These are phyloP conservation scores for Cryptosporidium viatorum DNA, from an alignment of 169 alveolate genomes.

Conservation along the genomic window DNA sequence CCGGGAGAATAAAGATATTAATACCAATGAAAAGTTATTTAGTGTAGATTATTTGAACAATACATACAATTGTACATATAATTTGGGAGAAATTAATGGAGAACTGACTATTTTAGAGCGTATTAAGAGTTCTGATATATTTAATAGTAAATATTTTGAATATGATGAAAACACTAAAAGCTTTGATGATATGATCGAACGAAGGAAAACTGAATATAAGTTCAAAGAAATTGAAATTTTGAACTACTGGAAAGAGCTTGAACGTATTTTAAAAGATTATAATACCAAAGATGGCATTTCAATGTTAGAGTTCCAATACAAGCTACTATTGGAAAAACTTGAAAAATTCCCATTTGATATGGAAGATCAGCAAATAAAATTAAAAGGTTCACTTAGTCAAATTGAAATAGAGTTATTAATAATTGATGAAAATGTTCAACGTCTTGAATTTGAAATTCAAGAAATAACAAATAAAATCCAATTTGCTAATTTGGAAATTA, in stretches of 20 bases:
- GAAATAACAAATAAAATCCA: constrained; percentile 56
- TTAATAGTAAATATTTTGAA: neutral
- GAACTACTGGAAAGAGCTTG: constrained; percentile 17
- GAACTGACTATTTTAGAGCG: constrained; percentile 18
- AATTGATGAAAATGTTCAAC: constrained; percentile 21
- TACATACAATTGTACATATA: constrained; percentile 19
- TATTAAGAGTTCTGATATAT: neutral
- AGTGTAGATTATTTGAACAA: neutral
- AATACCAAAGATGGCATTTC: neutral
- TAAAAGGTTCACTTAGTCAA: constrained; percentile 3
- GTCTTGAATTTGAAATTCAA: constrained; percentile 36
- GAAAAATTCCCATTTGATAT: constrained; percentile 18
- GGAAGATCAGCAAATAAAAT: neutral
- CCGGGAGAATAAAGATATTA: neutral
- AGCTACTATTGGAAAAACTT: constrained; percentile 19
- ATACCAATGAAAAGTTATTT: neutral
- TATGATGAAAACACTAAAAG: neutral
- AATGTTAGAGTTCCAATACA: neutral
- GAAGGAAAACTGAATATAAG: constrained; percentile 12
- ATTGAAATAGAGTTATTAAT: constrained; percentile 24
- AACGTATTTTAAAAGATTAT: neutral
- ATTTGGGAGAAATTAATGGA: constrained; percentile 37
- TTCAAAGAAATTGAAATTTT: neutral
- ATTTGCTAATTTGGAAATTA: constrained; percentile 29
- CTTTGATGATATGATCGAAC: constrained; percentile 13